Conservation (phyloP, 1,284 basidiomycete genomes). For the Cutaneotrichosporon dermatis region DNA sequence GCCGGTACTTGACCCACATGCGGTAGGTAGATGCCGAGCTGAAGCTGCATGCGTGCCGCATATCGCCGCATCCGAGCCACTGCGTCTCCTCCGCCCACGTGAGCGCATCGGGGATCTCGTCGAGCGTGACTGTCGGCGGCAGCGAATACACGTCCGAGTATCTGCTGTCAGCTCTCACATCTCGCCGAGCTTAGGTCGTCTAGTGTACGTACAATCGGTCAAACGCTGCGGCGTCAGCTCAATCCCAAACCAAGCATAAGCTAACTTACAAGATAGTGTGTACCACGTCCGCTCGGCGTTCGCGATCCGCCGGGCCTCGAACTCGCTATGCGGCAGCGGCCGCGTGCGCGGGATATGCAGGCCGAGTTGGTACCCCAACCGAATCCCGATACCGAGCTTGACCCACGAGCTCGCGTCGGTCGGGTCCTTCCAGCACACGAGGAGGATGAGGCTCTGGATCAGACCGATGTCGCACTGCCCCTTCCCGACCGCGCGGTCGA, state of each 20-base stretch:
- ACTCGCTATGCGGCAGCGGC: conserved; percentile 6
- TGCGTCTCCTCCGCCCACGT: conserved; percentile 18
- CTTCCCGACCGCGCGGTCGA: conserved; percentile 9
- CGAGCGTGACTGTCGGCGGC: conserved; percentile 11
- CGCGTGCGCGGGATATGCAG: conserved; percentile 10
- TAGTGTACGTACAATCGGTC: not conserved
- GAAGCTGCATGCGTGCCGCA: conserved; percentile 17
- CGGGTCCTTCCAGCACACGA: conserved; percentile 18
- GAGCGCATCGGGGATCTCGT: conserved; percentile 11
- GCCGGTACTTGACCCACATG: conserved; percentile 16
- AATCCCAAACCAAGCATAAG: not conserved
- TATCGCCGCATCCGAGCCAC: conserved; percentile 15
- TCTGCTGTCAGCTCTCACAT: too few species aligned
- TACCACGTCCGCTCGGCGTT: conserved; percentile 19
- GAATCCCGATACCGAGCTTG: conserved; percentile 19
- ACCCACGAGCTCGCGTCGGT: conserved; percentile 14
- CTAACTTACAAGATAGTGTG: conserved; percentile 9
- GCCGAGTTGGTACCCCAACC: conserved; percentile 18
- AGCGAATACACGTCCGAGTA: conserved; percentile 14
- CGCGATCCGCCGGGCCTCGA: conserved; percentile 7
- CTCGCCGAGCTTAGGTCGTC: too few species aligned
- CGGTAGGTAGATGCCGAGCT: conserved; percentile 16
- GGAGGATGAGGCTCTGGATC: conserved; percentile 15
- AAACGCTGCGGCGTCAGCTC: conserved; percentile 5
- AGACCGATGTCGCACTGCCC: conserved; percentile 8